phyloP scores from a whole-genome alignment of 768 basidiomycete genomes.

The Amanita rubescens region DNA sequence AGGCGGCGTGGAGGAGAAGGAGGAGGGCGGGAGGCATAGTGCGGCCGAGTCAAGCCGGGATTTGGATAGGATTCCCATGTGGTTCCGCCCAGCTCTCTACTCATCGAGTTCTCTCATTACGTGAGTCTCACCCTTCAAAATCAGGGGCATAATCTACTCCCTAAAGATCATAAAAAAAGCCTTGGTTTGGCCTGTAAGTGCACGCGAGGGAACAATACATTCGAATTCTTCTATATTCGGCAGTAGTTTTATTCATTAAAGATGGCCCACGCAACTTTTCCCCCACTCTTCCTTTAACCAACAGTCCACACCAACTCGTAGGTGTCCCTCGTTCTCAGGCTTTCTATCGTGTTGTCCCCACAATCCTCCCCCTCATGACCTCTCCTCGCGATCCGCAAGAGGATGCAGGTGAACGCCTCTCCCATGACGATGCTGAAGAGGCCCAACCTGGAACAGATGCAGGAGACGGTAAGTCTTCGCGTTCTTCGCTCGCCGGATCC shows the following conservation, averaged over 20 bases:
- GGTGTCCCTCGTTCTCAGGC: constrained; percentile 20
- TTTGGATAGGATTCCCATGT: constrained; percentile 3
- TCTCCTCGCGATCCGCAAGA: constrained; percentile 47
- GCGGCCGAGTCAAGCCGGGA: constrained; percentile 18
- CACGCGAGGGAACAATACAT: constrained; percentile 57
- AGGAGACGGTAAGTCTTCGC: constrained; percentile 31
- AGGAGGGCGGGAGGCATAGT: constrained; percentile 18
- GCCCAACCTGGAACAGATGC: constrained; percentile 30
- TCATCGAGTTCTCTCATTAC: constrained; percentile 30
- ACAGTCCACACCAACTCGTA: constrained; percentile 23
- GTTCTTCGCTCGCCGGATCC: constrained; percentile 11
- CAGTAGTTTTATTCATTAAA: constrained; percentile 70
- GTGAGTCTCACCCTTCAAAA: constrained; percentile 52
- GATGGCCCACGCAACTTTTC: constrained; percentile 55
- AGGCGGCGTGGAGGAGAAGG: constrained; percentile 20
- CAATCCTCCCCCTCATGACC: constrained; percentile 42
- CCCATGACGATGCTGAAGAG: constrained; percentile 53
- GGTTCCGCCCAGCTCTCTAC: not conserved
- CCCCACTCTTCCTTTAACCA: constrained; percentile 42
- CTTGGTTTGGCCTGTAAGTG: constrained; percentile 47
- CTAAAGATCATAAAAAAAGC: constrained; percentile 48
- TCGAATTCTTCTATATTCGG: constrained; percentile 61
- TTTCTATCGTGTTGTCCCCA: constrained; percentile 19
- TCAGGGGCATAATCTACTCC: constrained; percentile 45
- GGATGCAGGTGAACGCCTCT: constrained; percentile 45